Evolutionary conservation across 495 filamentous ascomycete genomes (phyloP).

Genomic region (Neurospora sp.): DNA sequence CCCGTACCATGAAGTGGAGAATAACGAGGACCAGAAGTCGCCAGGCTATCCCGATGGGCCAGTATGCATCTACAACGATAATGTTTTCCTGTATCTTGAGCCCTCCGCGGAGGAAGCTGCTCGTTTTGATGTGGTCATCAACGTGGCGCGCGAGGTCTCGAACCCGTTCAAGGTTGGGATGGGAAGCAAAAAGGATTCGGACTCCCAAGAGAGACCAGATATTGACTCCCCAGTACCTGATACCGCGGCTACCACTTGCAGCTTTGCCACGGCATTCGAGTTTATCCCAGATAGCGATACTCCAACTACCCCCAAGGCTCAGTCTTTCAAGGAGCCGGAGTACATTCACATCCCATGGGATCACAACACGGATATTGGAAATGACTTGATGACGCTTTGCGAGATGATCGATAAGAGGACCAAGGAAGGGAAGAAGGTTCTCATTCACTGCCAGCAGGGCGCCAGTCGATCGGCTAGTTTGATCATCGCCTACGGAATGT

Average conservation of each 20-base stretch:
- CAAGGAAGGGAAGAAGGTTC: constrained; percentile 69
- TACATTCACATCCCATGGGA: constrained; percentile 97
- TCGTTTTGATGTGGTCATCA: constrained; percentile 85
- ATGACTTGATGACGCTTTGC: constrained; percentile 75
- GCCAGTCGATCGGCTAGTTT: constrained; percentile 94
- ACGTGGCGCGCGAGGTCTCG: constrained; percentile 86
- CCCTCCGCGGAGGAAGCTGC: constrained; percentile 76
- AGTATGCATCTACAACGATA: constrained; percentile 83
- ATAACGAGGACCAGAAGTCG: constrained; percentile 67
- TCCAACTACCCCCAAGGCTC: constrained; percentile 49
- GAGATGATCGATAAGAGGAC: constrained; percentile 75
- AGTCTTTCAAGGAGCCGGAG: constrained; percentile 55
- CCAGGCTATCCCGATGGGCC: constrained; percentile 90
- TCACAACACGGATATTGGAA: constrained; percentile 90
- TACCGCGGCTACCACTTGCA: constrained; percentile 57
- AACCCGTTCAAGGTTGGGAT: constrained; percentile 61
- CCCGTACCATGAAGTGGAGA: constrained; percentile 39
- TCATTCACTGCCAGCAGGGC: constrained; percentile 92
- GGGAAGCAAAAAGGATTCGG: constrained; percentile 16
- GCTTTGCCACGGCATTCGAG: constrained; percentile 66
- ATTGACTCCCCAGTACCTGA: constrained; percentile 50
- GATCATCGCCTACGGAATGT: constrained; percentile 92
- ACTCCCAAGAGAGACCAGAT: constrained; percentile 8
- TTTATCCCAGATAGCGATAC: constrained; percentile 27
- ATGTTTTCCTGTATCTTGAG: constrained; percentile 87